Evolutionary conservation across 192 early-diverging fungal genomes (phyloP).

Genomic region (Backusella sp.): DNA sequence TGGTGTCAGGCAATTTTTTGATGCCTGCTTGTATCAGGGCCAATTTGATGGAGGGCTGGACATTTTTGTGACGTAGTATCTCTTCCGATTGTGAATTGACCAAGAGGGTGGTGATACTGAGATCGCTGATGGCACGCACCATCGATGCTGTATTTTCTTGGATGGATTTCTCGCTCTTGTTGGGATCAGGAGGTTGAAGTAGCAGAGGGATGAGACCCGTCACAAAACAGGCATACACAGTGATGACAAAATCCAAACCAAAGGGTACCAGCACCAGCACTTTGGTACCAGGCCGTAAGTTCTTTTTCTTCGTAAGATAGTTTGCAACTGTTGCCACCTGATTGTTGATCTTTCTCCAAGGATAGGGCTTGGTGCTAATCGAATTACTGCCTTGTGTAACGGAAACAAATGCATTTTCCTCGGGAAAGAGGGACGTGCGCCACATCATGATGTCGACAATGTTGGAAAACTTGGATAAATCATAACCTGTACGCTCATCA

Average conservation of each 20-base stretch:
- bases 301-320: conserved; percentile 54
- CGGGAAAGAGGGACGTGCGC: conserved; percentile 58
- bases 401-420: conserved; percentile 60
- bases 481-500: conserved; percentile 68
- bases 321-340: conserved; percentile 66
- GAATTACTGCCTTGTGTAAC: conserved; percentile 53
- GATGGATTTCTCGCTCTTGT: conserved; percentile 53
- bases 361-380: conserved; percentile 59
- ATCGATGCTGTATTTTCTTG: conserved; percentile 68
- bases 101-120: conserved; percentile 55
- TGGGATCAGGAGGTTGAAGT: conserved; percentile 60
- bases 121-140: conserved; percentile 60
- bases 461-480: conserved; percentile 64
- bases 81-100: conserved; percentile 68
- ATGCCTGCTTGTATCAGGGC: conserved; percentile 22
- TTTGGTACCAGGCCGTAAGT: conserved; percentile 53
- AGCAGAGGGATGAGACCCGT: conserved; percentile 73
- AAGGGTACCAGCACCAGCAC: conserved; percentile 67
- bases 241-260: conserved; percentile 63
- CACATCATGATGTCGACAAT: conserved; percentile 71
- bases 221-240: conserved; percentile 79
- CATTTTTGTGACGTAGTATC: conserved; percentile 59
- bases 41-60: conserved; percentile 56
- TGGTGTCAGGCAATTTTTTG: conserved; percentile 49
- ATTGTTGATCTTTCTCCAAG: conserved; percentile 66